Percentiles rank a stretch among this genome's conserved stretches.
Evolutionary conservation across 2,329 filamentous ascomycete genomes (phyloP).

Genomic region (Sarocladiaceae sp.): DNA sequence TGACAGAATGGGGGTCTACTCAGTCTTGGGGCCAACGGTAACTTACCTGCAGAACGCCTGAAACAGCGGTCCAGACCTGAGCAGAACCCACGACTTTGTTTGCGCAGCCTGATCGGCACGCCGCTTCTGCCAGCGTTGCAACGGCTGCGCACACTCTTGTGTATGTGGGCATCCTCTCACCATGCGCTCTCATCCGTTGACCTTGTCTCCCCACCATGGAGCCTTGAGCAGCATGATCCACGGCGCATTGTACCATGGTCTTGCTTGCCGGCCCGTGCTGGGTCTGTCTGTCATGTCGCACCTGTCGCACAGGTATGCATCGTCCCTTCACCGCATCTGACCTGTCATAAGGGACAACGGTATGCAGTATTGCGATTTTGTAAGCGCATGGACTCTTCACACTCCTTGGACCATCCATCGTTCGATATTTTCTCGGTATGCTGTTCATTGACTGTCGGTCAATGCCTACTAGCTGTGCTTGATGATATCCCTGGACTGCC

Average conservation of each 20-base stretch:
- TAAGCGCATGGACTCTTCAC: constrained; percentile 1
- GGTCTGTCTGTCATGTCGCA: neutral
- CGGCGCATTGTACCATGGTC: neutral
- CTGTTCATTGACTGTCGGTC: neutral
- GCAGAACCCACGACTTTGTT: neutral
- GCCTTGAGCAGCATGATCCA: too few species aligned
- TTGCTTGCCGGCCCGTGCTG: neutral
- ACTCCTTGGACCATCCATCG: neutral
- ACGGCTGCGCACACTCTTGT: neutral
- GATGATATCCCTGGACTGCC: too few species aligned
- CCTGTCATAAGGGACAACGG: neutral
- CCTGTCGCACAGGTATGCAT: neutral
- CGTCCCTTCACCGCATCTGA: constrained; percentile 1
- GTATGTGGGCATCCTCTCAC: too few species aligned
- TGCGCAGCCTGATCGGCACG: neutral
- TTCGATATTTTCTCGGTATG: neutral
- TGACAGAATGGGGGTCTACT: neutral
- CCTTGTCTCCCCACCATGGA: neutral
- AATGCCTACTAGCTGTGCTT: too few species aligned
- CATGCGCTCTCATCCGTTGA: too few species aligned
- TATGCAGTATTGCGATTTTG: neutral
- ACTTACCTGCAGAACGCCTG: neutral
- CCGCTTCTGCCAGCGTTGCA: neutral
- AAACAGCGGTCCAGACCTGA: neutral
- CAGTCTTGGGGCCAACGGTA: neutral